Evolutionary conservation across 768 basidiomycete genomes (phyloP).

Genomic region (Podaxis sp.): DNA sequence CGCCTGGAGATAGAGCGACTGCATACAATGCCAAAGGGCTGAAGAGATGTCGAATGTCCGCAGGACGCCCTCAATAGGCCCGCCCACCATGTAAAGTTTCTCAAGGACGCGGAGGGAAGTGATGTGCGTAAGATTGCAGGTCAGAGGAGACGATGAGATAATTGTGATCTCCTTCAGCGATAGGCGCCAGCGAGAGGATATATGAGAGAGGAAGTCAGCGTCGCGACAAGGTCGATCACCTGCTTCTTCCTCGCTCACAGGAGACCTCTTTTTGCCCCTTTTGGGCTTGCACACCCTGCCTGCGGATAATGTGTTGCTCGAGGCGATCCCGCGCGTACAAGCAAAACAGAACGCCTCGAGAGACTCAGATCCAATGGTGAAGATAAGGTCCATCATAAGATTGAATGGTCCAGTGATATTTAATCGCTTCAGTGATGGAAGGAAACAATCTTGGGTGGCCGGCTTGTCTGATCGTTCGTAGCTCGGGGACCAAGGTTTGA

Average conservation of each 20-base stretch:
- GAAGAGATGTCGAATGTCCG: not conserved
- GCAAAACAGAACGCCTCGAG: too few relatives aligned
- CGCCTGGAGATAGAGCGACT: not conserved
- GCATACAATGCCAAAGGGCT: not conserved
- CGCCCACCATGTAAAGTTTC: not conserved
- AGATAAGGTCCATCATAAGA: too few relatives aligned
- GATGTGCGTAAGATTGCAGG: not conserved
- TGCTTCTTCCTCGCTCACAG: too few relatives aligned
- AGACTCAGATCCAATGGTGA: too few relatives aligned
- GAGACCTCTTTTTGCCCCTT: too few relatives aligned
- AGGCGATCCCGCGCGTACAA: too few relatives aligned
- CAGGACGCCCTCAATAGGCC: not conserved
- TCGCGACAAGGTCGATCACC: too few relatives aligned
- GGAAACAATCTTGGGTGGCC: not conserved
- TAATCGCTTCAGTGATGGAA: not conserved
- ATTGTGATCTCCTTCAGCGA: not conserved
- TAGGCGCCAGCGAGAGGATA: not conserved
- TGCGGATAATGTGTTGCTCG: too few relatives aligned
- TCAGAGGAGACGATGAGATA: not conserved
- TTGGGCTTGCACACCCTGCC: too few relatives aligned
- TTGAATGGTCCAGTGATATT: not conserved
- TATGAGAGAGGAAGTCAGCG: not conserved
- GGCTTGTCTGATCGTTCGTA: not conserved
- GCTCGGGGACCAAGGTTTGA: not conserved
- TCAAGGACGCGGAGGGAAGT: not conserved